Evolutionary conservation across 805 yeast genomes (phyloP).

Genomic region (Isabelozyma heimii): DNA sequence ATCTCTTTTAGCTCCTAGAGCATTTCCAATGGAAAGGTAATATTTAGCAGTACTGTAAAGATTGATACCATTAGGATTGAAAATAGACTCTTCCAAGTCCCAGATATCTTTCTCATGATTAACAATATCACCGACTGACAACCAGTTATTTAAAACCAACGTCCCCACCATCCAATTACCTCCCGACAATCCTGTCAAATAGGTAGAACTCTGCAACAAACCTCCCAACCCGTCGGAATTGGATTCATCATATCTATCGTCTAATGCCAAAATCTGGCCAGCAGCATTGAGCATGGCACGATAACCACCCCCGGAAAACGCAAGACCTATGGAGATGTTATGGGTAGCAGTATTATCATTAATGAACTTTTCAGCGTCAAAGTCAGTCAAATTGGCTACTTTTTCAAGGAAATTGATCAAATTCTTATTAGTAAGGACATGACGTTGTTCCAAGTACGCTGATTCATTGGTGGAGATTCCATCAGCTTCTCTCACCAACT

Average conservation of each 20-base stretch:
- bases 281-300: conserved; percentile 42
- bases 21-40: conserved; percentile 36
- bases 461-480: conserved; percentile 20
- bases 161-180: conserved; percentile 41
- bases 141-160: conserved; percentile 35
- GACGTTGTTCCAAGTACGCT: conserved; percentile 23
- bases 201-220: conserved; percentile 35
- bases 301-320: conserved; percentile 39
- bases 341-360: conserved; percentile 14
- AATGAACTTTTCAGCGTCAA: conserved; percentile 29
- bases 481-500: conserved; percentile 25
- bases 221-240: conserved; percentile 36
- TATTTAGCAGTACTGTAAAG: conserved; percentile 49
- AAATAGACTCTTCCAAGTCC: conserved; percentile 63
- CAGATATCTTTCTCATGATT: conserved; percentile 44
- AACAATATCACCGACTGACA: conserved; percentile 28
- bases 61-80: conserved; percentile 63
- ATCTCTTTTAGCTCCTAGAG: conserved; percentile 21
- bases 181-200: conserved; percentile 40
- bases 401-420: conserved; percentile 23
- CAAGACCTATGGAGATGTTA: conserved; percentile 31
- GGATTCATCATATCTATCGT: conserved; percentile 29
- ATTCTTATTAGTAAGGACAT: conserved; percentile 21
- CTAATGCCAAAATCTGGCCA: conserved; percentile 40
- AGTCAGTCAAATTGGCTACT: conserved; percentile 28